These are phyloP conservation scores for Macrotyloma uniflorum DNA, from an alignment of 306 rosid species.

Conservation along the genomic window DNA sequence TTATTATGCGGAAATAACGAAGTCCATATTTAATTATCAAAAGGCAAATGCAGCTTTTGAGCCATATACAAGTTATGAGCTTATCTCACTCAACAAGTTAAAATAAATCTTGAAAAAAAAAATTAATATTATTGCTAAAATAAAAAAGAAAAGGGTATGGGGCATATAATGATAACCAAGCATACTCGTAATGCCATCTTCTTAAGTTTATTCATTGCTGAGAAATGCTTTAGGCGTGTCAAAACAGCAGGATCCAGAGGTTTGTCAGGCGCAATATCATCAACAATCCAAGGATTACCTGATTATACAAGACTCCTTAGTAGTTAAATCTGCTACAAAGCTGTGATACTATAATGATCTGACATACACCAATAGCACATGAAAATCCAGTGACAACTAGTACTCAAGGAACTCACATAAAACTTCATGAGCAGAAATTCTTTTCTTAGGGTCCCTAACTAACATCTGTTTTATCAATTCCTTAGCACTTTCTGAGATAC, in stretches of 20 bases:
- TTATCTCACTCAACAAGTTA: not conserved
- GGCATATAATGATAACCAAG: not conserved
- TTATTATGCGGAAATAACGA: not conserved
- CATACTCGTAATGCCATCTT: slow-evolving; percentile 87
- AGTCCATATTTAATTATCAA: not conserved
- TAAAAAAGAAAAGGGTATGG: slow-evolving; percentile 23
- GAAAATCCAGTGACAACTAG: slow-evolving; percentile 5
- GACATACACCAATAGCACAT: slow-evolving; percentile 20
- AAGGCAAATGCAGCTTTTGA: not conserved
- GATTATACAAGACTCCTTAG: slow-evolving; percentile 29
- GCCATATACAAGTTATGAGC: not conserved
- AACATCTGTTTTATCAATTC: slow-evolving; percentile 72
- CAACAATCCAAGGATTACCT: slow-evolving; percentile 93
- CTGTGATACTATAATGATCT: slow-evolving; percentile 4
- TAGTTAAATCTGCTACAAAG: slow-evolving; percentile 22
- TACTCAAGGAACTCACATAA: slow-evolving; percentile 60
- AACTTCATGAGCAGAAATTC: slow-evolving; percentile 84
- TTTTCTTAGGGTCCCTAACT: slow-evolving; percentile 63
- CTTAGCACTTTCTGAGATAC: slow-evolving; percentile 73
- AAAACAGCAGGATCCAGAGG: slow-evolving; percentile 86
- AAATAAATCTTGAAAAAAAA: not conserved
- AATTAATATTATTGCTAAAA: slow-evolving; percentile 16
- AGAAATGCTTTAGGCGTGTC: slow-evolving; percentile 84
- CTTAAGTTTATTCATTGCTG: slow-evolving; percentile 86
- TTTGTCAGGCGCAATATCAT: slow-evolving; percentile 85